Percentiles rank a stretch among this genome's conserved stretches.
Conservation (phyloP, 371 early-diverging fungal genomes). For the Lichtheimia hyalospora region DNA sequence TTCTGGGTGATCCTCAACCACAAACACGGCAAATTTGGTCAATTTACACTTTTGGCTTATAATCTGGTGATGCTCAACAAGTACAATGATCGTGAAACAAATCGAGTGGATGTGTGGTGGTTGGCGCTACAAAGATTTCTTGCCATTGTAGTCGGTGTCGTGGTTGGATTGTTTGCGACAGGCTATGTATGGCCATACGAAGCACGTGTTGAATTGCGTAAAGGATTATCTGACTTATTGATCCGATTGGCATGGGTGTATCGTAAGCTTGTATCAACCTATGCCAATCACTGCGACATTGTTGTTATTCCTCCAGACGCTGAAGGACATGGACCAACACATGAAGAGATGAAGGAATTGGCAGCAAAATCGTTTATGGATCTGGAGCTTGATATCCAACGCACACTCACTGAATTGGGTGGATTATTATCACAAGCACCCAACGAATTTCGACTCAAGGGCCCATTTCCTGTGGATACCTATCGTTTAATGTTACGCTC, state of each 20-base stretch:
- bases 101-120: conserved; percentile 49
- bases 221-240: conserved; percentile 65
- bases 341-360: conserved; percentile 6
- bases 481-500: conserved; percentile 69
- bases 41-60: conserved; percentile 74
- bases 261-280: conserved; percentile 66
- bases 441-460: conserved; percentile 86
- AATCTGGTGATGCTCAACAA: conserved; percentile 78
- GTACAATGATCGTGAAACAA: conserved; percentile 69
- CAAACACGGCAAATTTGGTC: conserved; percentile 76
- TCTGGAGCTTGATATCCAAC: conserved; percentile 71
- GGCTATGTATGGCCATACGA: conserved; percentile 81
- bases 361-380: conserved; percentile 59
- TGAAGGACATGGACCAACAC: not conserved
- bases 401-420: conserved; percentile 60
- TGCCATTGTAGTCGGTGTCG: conserved; percentile 72
- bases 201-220: conserved; percentile 79
- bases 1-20: conserved; percentile 71
- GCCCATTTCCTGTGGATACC: conserved; percentile 69
- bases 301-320: conserved; percentile 22
- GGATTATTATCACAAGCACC: conserved; percentile 67
- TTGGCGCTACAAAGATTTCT: conserved; percentile 67
- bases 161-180: conserved; percentile 69
- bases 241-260: conserved; percentile 69
- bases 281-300: conserved; percentile 10